Evolutionary conservation across 345 rosid species (phyloP), one percentile per base, ranked within the genome.

Genomic region (Populus pruinosa): DNA sequence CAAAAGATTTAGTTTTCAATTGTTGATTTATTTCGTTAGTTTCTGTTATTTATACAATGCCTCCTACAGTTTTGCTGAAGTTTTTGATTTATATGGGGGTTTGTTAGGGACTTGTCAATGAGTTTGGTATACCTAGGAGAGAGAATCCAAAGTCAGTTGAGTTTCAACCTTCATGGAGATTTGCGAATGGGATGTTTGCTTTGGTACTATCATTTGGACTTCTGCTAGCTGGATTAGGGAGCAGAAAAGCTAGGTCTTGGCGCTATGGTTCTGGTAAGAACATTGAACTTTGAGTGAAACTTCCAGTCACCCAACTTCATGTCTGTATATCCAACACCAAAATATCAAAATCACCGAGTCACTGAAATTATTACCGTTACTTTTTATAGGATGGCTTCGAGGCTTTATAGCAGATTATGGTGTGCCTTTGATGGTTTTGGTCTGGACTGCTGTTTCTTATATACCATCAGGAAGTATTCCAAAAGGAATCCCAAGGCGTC

Each of bases 171-270:
- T 71, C 76, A 6, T 81, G 83, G 83, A 76, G 79, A 67, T 81
- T 76, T 67, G 80, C 83, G 35, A 81, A 81, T 76, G 83, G 83
- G 50, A 56, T 81, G 83, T 77, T 81, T 76, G 77, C 76, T 27
- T 14, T 81, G 33, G 79, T 81, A 35, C 79, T 81, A 18, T 76
- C 83, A 50, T 81, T 81, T 72, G 80, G 83, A 25, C 77, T 81
- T 72, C 77, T 81, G 50, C 27, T 71, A n/a, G 77, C 80, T 33
- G 77, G 77, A 49, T 43, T 81, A 29, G 77, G 44, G 69, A 81
- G 83, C 76, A 73, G 83, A 68, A 81, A 76, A 41, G 83, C 83
- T 67, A 81, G 83, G 49, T 76, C 80, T 49, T 81, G 83, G 83
- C 61, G 83, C 21, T 81, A 81, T 77, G 83, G 83, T 66, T 76